Conservation (phyloP, 2,329 filamentous ascomycete genomes). For the Diaporthe humulicola region DNA sequence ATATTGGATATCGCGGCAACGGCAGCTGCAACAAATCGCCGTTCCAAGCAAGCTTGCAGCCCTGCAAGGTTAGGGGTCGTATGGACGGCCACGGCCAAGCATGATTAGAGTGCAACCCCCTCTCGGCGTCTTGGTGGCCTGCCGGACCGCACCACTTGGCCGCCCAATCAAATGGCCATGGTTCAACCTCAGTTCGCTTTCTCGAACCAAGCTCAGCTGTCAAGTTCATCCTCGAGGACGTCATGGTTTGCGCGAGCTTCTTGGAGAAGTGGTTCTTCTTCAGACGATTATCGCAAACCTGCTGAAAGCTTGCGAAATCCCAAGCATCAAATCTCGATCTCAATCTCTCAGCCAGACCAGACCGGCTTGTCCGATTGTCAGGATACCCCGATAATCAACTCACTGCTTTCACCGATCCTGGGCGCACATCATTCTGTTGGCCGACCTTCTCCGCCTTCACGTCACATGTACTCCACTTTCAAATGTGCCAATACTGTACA, state of each 20-base stretch:
- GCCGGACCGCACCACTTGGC: slow-evolving; percentile 19
- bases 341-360: slow-evolving; percentile 3
- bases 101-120: slow-evolving; percentile 15
- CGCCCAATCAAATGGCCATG: slow-evolving; percentile 12
- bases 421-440: slow-evolving; percentile 13
- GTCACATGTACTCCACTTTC: slow-evolving; percentile 1
- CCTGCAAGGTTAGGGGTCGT: slow-evolving; percentile 22
- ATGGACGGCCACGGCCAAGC: neutral
- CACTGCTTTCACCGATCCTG: slow-evolving; percentile 21
- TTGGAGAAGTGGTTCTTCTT: slow-evolving; percentile 14
- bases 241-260: slow-evolving; percentile 7
- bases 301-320: neutral
- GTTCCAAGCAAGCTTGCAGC: slow-evolving; percentile 20
- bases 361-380: slow-evolving; percentile 4
- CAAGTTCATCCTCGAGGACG: slow-evolving; percentile 28
- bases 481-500: slow-evolving; percentile 1
- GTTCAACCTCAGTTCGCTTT: slow-evolving; percentile 6
- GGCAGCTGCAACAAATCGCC: slow-evolving; percentile 28
- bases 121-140: slow-evolving; percentile 17
- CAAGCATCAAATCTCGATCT: slow-evolving; percentile 15
- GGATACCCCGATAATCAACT: slow-evolving; percentile 12
- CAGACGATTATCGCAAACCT: neutral
- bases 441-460: slow-evolving; percentile 5
- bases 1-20: slow-evolving; percentile 24
- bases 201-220: slow-evolving; percentile 24